Evolutionary conservation across 1,284 basidiomycete genomes (phyloP), one percentile per base, ranked within the genome.

Genomic region (Cutaneotrichosporon daszewskae): DNA sequence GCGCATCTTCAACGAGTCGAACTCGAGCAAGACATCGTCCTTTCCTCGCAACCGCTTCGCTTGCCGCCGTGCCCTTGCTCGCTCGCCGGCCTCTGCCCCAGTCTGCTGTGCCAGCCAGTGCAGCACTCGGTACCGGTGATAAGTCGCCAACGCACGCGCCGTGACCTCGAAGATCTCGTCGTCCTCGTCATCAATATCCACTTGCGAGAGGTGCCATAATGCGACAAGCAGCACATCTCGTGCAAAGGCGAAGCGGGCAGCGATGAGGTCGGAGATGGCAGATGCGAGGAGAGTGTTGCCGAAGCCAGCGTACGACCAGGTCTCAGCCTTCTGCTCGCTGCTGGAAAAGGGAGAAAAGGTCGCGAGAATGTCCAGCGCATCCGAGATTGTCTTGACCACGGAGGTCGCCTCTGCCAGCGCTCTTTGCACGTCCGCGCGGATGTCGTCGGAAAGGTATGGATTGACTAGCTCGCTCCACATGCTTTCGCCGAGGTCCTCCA

Each of bases 1-100:
- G 33, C 52, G 47, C 51, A 63, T 56, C 16, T 51, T 48, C 75
- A 45, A 73, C 59, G 59, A 76, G 67, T 53, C 76, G 71, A 58
- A 74, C 69, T 72, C 67, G 25, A 59, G 41, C 12, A 68, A 40
- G 10, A 51, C 47, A 19, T 68, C 66, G 32, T 62, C 58, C 23
- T 40, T 44, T 10, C 45, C 32, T 3, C 40, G 32, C 35, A 56
- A 49, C 25, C 52, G 53, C 44, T 57, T 62, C 41, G 40, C 45
- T 20, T 32, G 26, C 39, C 43, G 40, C 24, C 40, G 44, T 9
- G 44, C 29, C 39, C 51, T 43, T 32, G 43, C 37, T n/a, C 48
- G 46, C 42, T 58, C 52, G 19, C 32, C 43, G 5, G 45, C 50
- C 46, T 57, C 51, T 37, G 57, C 43, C n/a, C 58, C 50, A 6